phyloP scores from a whole-genome alignment of 495 filamentous ascomycete genomes.

The Tuber indicum region DNA sequence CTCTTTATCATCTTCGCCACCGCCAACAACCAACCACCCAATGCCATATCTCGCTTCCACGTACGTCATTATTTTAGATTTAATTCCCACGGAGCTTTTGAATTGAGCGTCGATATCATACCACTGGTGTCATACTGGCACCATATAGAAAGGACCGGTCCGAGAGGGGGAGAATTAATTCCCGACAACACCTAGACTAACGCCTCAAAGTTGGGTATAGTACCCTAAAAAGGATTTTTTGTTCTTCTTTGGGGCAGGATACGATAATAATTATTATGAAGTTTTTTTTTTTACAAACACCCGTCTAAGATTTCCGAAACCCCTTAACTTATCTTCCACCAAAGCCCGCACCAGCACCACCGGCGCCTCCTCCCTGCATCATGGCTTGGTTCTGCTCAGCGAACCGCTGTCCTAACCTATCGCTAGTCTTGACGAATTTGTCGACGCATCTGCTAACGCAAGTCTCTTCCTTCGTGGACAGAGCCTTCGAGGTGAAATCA shows the following conservation, averaged over 20 bases:
- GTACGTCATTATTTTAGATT: background rate
- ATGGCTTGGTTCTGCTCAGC: conserved; percentile 55
- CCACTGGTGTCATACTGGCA: background rate
- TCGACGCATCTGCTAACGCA: conserved; percentile 91
- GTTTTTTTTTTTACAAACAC: background rate
- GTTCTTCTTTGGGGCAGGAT: background rate
- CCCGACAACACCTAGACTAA: background rate
- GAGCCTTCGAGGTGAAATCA: conserved; percentile 95
- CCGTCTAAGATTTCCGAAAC: conserved; percentile 3
- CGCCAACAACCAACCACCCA: background rate
- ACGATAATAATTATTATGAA: background rate
- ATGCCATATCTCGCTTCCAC: background rate
- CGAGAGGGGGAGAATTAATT: background rate
- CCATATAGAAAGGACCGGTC: background rate
- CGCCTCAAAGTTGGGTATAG: background rate
- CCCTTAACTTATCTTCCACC: conserved; percentile 31
- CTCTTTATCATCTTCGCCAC: background rate
- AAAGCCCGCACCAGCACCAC: conserved; percentile 18
- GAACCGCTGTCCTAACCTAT: conserved; percentile 82
- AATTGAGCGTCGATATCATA: background rate
- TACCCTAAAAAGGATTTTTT: background rate
- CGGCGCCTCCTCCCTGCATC: conserved; percentile 33
- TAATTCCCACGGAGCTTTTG: background rate
- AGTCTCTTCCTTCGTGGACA: conserved; percentile 74
- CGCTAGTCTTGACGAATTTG: conserved; percentile 83